These are phyloP conservation scores for Lipomyces spencermartinsiae DNA, from an alignment of 805 yeast species.

Conservation along the genomic window DNA sequence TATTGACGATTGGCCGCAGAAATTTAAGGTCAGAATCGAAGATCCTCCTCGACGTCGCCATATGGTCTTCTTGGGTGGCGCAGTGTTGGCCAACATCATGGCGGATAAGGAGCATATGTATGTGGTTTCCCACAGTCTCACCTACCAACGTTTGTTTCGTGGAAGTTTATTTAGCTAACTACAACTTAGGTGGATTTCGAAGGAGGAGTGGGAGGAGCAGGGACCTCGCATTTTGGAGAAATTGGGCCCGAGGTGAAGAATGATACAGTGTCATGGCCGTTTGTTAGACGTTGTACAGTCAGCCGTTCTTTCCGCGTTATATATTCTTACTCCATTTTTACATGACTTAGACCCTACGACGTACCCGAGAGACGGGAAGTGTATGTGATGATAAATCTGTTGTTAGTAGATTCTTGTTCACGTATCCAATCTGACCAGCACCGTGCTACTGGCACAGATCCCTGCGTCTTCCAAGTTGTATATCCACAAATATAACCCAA, in stretches of 20 bases:
- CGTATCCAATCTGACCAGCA: neutral
- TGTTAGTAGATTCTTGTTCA: neutral
- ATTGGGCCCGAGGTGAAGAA: slow-evolving; percentile 80
- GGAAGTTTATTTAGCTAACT: neutral
- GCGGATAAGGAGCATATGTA: slow-evolving; percentile 95
- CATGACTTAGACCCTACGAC: neutral
- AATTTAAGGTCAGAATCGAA: slow-evolving; percentile 94
- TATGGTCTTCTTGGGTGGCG: slow-evolving; percentile 99
- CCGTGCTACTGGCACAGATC: neutral
- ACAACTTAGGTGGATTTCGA: slow-evolving; percentile 72
- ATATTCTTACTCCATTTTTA: neutral
- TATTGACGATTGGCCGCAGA: slow-evolving; percentile 50
- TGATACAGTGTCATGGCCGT: neutral
- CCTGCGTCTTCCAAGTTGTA: too few species aligned
- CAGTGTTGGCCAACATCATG: slow-evolving; percentile 96
- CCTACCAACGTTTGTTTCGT: neutral
- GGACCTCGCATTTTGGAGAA: slow-evolving; percentile 85
- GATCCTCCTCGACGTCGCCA: slow-evolving; percentile 99
- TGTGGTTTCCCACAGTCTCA: slow-evolving; percentile 1
- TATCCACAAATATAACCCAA: too few species aligned
- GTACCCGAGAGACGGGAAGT: neutral
- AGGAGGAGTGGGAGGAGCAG: slow-evolving; percentile 97
- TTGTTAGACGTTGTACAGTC: neutral
- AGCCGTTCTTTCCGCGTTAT: neutral
- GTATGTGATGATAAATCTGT: neutral